phyloP scores from a whole-genome alignment of 495 filamentous ascomycete genomes.

The Podospora bellae-mahoneyi region DNA sequence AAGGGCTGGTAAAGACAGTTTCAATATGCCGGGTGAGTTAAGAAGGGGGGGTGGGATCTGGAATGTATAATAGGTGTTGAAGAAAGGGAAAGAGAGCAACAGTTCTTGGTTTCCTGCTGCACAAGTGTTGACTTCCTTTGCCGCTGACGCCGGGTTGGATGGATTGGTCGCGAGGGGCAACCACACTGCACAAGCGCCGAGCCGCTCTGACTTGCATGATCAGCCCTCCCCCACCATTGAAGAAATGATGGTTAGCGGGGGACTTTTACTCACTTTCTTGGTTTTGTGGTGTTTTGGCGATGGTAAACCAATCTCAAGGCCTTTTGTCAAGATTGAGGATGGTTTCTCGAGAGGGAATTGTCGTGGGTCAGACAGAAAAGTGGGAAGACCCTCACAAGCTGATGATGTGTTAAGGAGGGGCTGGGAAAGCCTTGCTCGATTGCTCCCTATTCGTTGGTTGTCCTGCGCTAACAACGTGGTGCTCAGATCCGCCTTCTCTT shows the following conservation, averaged over 20 bases:
- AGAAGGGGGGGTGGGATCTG: not conserved
- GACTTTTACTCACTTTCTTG: not conserved
- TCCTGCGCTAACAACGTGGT: not conserved
- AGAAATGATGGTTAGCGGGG: not conserved
- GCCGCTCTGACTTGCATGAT: slow-evolving; percentile 5
- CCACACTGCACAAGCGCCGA: not conserved
- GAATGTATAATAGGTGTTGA: not conserved
- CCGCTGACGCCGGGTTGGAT: slow-evolving; percentile 4
- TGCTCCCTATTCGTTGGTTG: not conserved
- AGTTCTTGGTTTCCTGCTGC: not conserved
- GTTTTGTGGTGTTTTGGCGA: not conserved
- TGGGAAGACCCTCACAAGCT: not conserved
- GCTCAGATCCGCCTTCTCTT: no score
- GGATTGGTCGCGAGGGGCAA: slow-evolving; percentile 1
- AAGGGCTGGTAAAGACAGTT: not conserved
- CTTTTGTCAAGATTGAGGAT: not conserved
- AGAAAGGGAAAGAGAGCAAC: not conserved
- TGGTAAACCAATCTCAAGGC: not conserved
- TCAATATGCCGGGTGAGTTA: not conserved
- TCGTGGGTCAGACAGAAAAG: not conserved
- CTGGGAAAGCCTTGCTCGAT: not conserved
- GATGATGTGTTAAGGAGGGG: not conserved
- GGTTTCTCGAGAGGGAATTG: not conserved
- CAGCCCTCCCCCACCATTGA: not conserved
- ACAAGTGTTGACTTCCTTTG: not conserved